Base-by-base conservation (phyloP, 768 basidiomycete genomes). In the Trametes punicea region DNA sequence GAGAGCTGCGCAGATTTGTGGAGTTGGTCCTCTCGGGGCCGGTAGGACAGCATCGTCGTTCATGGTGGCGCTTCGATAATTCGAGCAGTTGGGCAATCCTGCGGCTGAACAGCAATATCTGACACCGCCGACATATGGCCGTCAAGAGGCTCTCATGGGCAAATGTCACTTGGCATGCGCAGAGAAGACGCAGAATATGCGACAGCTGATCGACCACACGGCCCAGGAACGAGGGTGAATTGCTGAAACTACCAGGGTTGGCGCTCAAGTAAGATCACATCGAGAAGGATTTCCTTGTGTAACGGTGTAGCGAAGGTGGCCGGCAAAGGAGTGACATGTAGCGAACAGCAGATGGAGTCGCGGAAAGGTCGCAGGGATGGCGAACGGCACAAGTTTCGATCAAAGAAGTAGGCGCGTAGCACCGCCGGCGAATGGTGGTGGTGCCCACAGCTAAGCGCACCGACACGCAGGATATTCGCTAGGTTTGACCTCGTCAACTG, bases 201-300 rank as follows among this genome's bases (percentile, higher is more conserved):
- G 50, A 30, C 58, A 55, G 58, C 42, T 60, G 58, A 55, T 60
- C 48, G 30, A 16, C 46, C 57, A 53, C 30, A 55, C 51, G 52
- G 42, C 11, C 49, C 34, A 55, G 53, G 58, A 41, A 60, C 58
- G 26, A 38, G 25, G 53, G 44, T 18, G 15, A 31, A 31, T 36
- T 44, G 51, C 40, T 46, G 34, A 39, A 58, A 38, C n/a, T 10
- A 34, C 44, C 27, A 23, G 30, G 33, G 40, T n/a, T n/a, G 46
- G 23, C 13, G 57, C 50, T 45, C 34, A 20, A 50, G 47, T 20
- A 46, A 60, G 58, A 60, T 60, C 39, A 9, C 13, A 60, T 60
- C 58, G 53, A 40, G 27, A 26, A 26, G 21, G 31, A 48, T 46
- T 51, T 36, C 44, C 41, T 41, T 46, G n/a, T 38, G 16, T 15